phyloP scores from a whole-genome alignment of 2,329 filamentous ascomycete genomes.

The Scorias spongiosa region DNA sequence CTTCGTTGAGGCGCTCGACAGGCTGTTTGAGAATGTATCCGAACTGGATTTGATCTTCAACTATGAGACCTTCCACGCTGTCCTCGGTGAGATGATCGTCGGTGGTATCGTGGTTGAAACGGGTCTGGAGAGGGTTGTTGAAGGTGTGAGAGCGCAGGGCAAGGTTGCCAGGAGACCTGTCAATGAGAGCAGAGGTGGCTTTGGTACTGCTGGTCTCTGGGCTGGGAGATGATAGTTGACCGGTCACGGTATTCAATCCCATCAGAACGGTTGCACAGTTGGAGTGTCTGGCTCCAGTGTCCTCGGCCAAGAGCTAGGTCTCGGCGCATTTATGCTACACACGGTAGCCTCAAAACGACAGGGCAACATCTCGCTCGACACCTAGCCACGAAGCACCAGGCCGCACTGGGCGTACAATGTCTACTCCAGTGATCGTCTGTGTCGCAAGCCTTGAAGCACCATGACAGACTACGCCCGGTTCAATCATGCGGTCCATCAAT shows the following conservation, averaged over 20 bases:
- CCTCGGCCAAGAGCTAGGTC: no score
- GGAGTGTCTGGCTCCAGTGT: no score
- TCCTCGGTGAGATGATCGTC: slow-evolving; percentile 85
- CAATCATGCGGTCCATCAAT: no score
- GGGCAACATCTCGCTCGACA: no score
- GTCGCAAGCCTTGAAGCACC: no score
- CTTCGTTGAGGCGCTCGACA: slow-evolving; percentile 88
- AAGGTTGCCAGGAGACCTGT: slow-evolving; percentile 65
- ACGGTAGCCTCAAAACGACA: no score
- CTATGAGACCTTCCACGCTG: slow-evolving; percentile 88
- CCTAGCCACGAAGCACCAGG: no score
- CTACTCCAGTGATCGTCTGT: no score
- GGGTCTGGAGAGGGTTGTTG: slow-evolving; percentile 71
- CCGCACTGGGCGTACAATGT: no score
- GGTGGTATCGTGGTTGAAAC: slow-evolving; percentile 92
- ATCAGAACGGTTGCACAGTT: no score
- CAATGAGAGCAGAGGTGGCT: slow-evolving; percentile 48
- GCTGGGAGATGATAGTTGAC: slow-evolving; percentile 19
- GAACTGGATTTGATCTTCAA: slow-evolving; percentile 98
- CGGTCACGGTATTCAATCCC: not conserved
- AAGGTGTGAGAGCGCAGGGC: slow-evolving; percentile 62
- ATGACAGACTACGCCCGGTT: no score
- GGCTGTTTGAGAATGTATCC: slow-evolving; percentile 95
- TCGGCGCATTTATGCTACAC: no score
- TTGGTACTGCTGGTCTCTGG: slow-evolving; percentile 30